These are phyloP conservation scores for Mycena leptocephala DNA, from an alignment of 768 basidiomycete genomes.

Conservation along the genomic window DNA sequence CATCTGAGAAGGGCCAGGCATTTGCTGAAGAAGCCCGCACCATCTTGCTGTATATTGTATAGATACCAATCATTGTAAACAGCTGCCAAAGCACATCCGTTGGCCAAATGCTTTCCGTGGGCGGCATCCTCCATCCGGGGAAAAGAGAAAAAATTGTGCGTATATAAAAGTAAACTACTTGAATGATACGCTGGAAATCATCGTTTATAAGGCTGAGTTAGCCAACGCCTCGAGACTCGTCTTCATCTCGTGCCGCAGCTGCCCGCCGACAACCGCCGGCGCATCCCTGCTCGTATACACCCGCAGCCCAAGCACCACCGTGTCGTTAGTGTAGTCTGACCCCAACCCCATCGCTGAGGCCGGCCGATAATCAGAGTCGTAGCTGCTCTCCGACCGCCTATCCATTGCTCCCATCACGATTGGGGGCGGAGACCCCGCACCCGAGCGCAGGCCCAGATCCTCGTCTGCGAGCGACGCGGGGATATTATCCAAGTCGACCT, in stretches of 20 bases:
- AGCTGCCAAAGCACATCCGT: too few relatives aligned
- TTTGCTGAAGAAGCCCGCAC: not conserved
- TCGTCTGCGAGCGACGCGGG: conserved; percentile 32
- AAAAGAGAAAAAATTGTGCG: not conserved
- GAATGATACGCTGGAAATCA: not conserved
- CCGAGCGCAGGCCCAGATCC: conserved; percentile 23
- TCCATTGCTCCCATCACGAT: not conserved
- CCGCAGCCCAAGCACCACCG: conserved; percentile 52
- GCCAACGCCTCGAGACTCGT: conserved; percentile 21
- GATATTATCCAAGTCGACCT: conserved; percentile 27
- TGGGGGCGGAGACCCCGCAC: not conserved
- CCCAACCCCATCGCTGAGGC: not conserved
- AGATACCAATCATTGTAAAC: conserved; percentile 8
- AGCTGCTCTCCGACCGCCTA: not conserved
- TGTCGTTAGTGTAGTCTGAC: conserved; percentile 34
- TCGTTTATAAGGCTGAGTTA: not conserved
- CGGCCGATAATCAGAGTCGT: not conserved
- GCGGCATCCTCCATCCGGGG: too few relatives aligned
- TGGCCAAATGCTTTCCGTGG: too few relatives aligned
- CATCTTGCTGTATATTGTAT: conserved; percentile 11
- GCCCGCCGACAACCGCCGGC: conserved; percentile 50
- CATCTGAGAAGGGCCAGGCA: not conserved
- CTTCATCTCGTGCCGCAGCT: conserved; percentile 47
- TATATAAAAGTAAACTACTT: not conserved
- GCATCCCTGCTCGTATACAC: conserved; percentile 58